Base-by-base conservation (phyloP, 202 grass and related monocot genomes). In the Brachypodium distachyon region DNA sequence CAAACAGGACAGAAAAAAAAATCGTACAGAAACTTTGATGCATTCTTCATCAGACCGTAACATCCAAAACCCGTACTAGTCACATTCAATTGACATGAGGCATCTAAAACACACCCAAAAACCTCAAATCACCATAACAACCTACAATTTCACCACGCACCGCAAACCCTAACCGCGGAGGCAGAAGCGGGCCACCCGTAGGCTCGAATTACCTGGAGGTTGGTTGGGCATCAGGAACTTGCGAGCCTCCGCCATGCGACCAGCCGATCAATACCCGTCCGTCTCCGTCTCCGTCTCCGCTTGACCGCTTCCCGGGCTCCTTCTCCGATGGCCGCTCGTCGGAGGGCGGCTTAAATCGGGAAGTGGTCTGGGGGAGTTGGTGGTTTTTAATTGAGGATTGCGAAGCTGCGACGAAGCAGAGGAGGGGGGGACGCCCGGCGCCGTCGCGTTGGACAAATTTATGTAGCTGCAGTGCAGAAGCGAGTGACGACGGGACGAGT, bases 181-280 rank as follows among this genome's bases (percentile, higher is more conserved):
- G 36, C 56, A 64, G 82, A 40, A 11, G 25, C 1, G 60, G 9
- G 4, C 28, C 6, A 4, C 26, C 14, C 16, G 14, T 18, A 25
- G 18, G 1, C 1, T 1, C 32, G 33, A 3, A 14, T 14, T 78
- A 83, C 85, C 74, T 79, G 80, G 80, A 0, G 85, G 74, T 34
- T 78, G 74, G 74, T 38, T 82, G 42, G 85, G 68, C 60, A 61
- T 34, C 51, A 58, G 4, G 51, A 83, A 83, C 12, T 46, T 74
- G 68, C 79, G 33, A 12, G 50, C 1, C 67, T 83, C 85, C 34
- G 67, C 80, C 80, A 87, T 87, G 66, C 48, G 50, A 40, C 73
- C 58, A 11, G 12, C 9, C 38, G 61, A 73, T n/a, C 16, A 29
- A 17, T 29, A 37, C 29, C 14, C 8, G 33, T 38, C 7, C 43